A percentile compares a stretch with the other conserved stretches of the same genome.
These are phyloP conservation scores for Penicillium psychrofluorescens DNA, from an alignment of 495 filamentous ascomycete species.

Conservation along the genomic window DNA sequence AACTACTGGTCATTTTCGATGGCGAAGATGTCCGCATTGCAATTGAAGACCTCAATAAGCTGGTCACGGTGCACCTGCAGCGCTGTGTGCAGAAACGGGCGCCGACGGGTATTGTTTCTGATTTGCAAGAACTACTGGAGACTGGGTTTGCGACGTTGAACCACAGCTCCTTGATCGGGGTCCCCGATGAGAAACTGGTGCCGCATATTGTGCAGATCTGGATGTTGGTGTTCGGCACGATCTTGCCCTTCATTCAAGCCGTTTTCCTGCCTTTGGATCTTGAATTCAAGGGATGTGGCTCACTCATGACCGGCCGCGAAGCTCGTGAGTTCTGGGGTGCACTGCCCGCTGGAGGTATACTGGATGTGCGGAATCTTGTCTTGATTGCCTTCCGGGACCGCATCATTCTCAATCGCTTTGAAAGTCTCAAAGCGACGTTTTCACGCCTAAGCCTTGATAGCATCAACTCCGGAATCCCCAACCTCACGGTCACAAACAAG, in stretches of 20 bases:
- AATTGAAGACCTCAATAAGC: constrained; percentile 88
- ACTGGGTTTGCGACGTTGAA: constrained; percentile 85
- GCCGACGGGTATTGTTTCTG: constrained; percentile 65
- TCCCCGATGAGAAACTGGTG: constrained; percentile 76
- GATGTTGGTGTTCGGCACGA: constrained; percentile 81
- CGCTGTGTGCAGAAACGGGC: constrained; percentile 63
- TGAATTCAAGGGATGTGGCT: constrained; percentile 81
- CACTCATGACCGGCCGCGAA: constrained; percentile 66
- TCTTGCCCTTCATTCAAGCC: constrained; percentile 91
- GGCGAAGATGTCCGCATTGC: constrained; percentile 83
- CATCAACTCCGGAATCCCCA: constrained; percentile 54
- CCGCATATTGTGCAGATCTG: constrained; percentile 87
- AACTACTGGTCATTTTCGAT: constrained; percentile 85
- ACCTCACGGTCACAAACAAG: constrained; percentile 40
- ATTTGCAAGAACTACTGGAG: constrained; percentile 69
- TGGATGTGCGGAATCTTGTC: constrained; percentile 84
- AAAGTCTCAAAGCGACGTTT: constrained; percentile 81
- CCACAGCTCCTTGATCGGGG: constrained; percentile 59
- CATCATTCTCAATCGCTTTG: constrained; percentile 78
- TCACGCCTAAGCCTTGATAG: constrained; percentile 80
- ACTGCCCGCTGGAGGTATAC: constrained; percentile 41
- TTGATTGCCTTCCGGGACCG: constrained; percentile 85
- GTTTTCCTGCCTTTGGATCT: constrained; percentile 92
- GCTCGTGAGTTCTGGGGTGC: constrained; percentile 84
- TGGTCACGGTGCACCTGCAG: constrained; percentile 76